Base-by-base conservation (phyloP, 441 rosid genomes). In the Syzygium malaccense region DNA sequence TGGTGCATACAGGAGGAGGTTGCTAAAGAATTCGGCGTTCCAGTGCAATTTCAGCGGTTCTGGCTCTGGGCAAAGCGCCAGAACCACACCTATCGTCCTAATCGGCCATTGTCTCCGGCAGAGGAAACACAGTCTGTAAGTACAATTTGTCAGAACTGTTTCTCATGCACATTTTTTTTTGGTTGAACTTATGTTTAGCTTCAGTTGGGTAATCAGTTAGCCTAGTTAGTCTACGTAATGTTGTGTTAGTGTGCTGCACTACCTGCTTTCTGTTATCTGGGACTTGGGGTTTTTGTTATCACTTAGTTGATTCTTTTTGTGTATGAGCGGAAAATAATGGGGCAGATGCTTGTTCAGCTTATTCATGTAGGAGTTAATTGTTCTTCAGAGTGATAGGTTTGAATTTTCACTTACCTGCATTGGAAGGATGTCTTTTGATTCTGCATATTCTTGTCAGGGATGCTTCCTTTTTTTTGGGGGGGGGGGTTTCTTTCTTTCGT, bases 51-150 rank as follows among this genome's bases (percentile, higher is more conserved):
- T 91, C 95, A 94, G 71, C 93, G 95, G 37, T 94, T 93, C 88
- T 94, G 95, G 95, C 90, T 94, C 56, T 94, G 95, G 95, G 94
- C 93, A 88, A 92, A 94, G 92, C 93, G 94, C 64, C 93, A 91
- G 86, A 94, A 93, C 87, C 91, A 93, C 87, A 94, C 95, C 26
- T 93, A 94, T 88, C 95, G 95, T 55, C 94, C 94, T 68, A 93
- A 93, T 85, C 90, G 94, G 64, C 94, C 92, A n/a, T 87, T 94
- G 90, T 89, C 91, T 19, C 86, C 89, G 45, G 91, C 88, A 83
- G 95, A 94, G 88, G 94, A 94, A 88, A 90, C 91, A 55, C 93
- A 91, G 51, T 87, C 93, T 14, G 95, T 92, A 90, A 92, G 94
- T 28, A 51, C 51, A 75, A 75, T 23, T 41, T 41, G n/a, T 75